phyloP scores from a whole-genome alignment of 257 asterid genomes.

The Ilex aquifolium region DNA sequence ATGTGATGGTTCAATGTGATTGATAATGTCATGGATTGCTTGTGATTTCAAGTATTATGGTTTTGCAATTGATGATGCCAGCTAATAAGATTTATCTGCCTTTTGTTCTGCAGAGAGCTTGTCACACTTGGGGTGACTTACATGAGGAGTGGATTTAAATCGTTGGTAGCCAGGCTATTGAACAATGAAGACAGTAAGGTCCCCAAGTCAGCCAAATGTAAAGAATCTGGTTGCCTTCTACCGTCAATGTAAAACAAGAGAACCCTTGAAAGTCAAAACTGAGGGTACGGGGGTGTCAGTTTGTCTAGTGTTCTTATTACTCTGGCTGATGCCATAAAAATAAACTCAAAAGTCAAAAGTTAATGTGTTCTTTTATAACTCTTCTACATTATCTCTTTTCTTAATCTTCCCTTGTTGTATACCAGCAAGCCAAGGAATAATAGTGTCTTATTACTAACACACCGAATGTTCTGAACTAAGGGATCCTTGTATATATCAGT shows the following conservation, averaged over 20 bases:
- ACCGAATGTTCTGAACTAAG: too few relatives aligned
- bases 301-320: constrained; percentile 25
- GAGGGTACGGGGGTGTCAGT: constrained; percentile 45
- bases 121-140: constrained; percentile 41
- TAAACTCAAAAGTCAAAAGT: background rate
- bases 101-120: constrained; percentile 59
- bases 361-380: background rate
- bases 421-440: too few relatives aligned
- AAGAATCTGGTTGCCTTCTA: constrained; percentile 67
- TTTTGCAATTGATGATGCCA: background rate
- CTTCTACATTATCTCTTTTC: background rate
- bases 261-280: constrained; percentile 15
- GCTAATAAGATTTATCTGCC: background rate
- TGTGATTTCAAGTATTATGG: background rate
- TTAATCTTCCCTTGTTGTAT: too few relatives aligned
- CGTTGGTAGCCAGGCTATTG: constrained; percentile 68
- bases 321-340: background rate
- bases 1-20: background rate
- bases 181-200: constrained; percentile 55
- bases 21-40: background rate
- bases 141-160: constrained; percentile 58
- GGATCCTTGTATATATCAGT: too few relatives aligned
- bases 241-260: constrained; percentile 67
- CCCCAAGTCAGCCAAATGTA: constrained; percentile 56
- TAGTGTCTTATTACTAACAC: too few relatives aligned